Evolutionary conservation across 768 basidiomycete genomes (phyloP).

Genomic region (Termitomyces heimii): DNA sequence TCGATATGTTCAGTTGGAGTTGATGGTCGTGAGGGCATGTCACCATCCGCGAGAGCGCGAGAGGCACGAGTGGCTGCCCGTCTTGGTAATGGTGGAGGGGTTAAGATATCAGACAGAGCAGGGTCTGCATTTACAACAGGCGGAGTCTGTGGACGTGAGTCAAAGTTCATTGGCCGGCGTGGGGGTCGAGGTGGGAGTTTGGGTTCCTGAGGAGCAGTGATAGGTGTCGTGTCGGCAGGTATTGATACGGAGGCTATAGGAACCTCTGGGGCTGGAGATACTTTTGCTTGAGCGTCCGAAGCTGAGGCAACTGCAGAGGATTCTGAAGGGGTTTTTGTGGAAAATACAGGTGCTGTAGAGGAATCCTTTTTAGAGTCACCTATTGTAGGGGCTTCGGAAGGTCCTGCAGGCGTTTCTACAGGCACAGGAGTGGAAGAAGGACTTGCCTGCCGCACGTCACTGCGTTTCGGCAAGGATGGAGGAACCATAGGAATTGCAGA

Average conservation of each 20-base stretch:
- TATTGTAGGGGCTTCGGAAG: background rate
- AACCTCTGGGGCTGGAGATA: background rate
- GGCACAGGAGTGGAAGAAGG: slow-evolving; percentile 4
- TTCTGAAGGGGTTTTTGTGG: background rate
- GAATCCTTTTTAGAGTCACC: background rate
- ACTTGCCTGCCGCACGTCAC: slow-evolving; percentile 25
- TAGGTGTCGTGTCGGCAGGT: background rate
- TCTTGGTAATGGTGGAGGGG: slow-evolving; percentile 59
- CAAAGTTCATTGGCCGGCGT: slow-evolving; percentile 24
- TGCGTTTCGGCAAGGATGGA: slow-evolving; percentile 50
- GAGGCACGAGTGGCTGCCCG: slow-evolving; percentile 54
- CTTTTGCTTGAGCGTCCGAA: background rate
- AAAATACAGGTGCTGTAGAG: background rate
- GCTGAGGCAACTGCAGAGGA: background rate
- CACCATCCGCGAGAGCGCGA: slow-evolving; percentile 20
- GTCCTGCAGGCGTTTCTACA: background rate
- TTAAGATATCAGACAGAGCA: slow-evolving; percentile 15
- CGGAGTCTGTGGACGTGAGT: slow-evolving; percentile 38
- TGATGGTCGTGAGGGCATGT: slow-evolving; percentile 21
- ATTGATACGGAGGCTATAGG: background rate
- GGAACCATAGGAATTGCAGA: slow-evolving; percentile 20
- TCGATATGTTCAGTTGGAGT: slow-evolving; percentile 14
- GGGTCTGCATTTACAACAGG: slow-evolving; percentile 8
- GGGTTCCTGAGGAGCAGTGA: slow-evolving; percentile 3
- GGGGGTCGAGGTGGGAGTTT: slow-evolving; percentile 13